Evolutionary conservation across 768 basidiomycete species (phyloP).

Genomic region (Rhizopogon sp.): DNA sequence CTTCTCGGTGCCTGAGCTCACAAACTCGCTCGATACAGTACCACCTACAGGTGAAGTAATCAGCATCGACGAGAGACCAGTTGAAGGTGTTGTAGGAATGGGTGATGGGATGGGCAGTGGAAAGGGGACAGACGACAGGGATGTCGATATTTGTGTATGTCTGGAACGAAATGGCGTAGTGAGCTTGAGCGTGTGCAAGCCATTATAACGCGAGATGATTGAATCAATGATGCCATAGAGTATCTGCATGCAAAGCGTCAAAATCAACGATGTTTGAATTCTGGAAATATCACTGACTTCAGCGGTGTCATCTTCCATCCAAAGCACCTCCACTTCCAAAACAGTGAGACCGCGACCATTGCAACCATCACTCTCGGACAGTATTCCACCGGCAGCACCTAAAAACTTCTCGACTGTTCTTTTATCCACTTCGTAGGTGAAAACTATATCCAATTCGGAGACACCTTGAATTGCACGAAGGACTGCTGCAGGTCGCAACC

Average conservation of each 20-base stretch:
- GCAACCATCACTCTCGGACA: conserved; percentile 8
- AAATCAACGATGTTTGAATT: neutral
- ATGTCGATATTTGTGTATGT: conserved; percentile 8
- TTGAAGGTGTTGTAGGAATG: neutral
- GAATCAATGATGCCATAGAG: conserved; percentile 24
- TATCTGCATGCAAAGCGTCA: conserved; percentile 12
- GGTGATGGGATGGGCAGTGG: conserved; percentile 7
- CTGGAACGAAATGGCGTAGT: conserved; percentile 27
- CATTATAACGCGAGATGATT: conserved; percentile 27
- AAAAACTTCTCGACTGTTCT: conserved; percentile 28
- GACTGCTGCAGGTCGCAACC: conserved; percentile 22
- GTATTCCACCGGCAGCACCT: conserved; percentile 16
- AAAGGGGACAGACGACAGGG: neutral
- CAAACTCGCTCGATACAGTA: conserved; percentile 19
- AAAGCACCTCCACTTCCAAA: conserved; percentile 24
- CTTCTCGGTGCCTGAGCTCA: conserved; percentile 21
- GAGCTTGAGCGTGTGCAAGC: conserved; percentile 22
- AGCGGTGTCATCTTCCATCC: conserved; percentile 23
- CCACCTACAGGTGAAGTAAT: neutral
- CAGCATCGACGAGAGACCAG: neutral
- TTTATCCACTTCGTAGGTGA: conserved; percentile 27
- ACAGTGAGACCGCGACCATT: conserved; percentile 10
- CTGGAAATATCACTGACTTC: conserved; percentile 15
- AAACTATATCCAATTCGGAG: conserved; percentile 23
- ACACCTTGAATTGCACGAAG: conserved; percentile 23